Percentiles rank a stretch among this genome's conserved stretches.
phyloP scores from a whole-genome alignment of 2,329 filamentous ascomycete species.

The Neofusicoccum sp. region DNA sequence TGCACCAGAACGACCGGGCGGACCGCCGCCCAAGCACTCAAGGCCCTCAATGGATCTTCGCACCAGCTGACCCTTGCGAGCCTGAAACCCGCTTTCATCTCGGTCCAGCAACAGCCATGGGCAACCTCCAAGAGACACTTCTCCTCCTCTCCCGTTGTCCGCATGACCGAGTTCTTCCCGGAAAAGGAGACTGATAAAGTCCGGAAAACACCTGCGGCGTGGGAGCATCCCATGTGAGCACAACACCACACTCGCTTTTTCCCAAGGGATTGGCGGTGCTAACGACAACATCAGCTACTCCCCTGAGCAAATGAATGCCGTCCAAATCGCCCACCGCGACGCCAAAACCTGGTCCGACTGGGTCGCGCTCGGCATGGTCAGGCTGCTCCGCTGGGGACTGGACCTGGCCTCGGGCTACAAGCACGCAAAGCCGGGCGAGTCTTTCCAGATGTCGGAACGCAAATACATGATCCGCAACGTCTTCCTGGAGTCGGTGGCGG shows the following conservation, averaged over 20 bases:
- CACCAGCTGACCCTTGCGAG: constrained; percentile 21
- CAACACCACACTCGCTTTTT: not conserved
- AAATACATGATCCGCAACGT: constrained; percentile 92
- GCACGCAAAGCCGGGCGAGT: constrained; percentile 66
- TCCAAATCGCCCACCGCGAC: constrained; percentile 76
- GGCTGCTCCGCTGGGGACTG: constrained; percentile 75
- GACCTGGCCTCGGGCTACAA: constrained; percentile 80
- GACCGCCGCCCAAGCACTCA: constrained; percentile 23
- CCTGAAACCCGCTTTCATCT: constrained; percentile 28
- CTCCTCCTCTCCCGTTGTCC: constrained; percentile 38
- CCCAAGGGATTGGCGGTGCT: not conserved
- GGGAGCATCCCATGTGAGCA: constrained; percentile 50
- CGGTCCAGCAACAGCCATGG: constrained; percentile 29
- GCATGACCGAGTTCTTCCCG: constrained; percentile 51
- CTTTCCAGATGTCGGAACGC: constrained; percentile 72
- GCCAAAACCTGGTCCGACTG: constrained; percentile 75
- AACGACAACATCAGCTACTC: constrained; percentile 59
- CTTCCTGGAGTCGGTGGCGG: constrained; percentile 92
- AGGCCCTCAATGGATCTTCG: constrained; percentile 30
- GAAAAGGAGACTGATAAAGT: constrained; percentile 48
- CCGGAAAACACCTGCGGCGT: constrained; percentile 50
- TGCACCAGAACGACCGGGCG: not conserved
- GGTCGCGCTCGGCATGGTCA: constrained; percentile 75
- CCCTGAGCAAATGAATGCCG: constrained; percentile 73
- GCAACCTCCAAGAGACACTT: constrained; percentile 40